Evolutionary conservation across 495 filamentous ascomycete species (phyloP), one percentile per base, ranked within the genome.

Genomic region (Massariosphaeria phaeospora): DNA sequence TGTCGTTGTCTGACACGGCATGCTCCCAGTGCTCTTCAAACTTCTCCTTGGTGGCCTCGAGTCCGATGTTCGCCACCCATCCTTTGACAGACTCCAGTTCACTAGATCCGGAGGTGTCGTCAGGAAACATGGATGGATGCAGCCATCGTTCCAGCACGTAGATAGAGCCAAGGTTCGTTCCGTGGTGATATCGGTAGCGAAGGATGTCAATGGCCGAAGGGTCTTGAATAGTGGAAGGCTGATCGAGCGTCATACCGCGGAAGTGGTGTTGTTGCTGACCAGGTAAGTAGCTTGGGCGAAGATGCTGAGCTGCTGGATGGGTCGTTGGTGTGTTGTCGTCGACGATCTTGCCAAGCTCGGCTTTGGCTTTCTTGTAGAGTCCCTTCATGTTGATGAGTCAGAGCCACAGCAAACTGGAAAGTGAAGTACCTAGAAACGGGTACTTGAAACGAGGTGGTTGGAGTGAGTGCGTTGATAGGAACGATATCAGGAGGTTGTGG

Each of bases 81-180:
- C 63, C 65, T 18, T 63, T 70, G 3, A 75, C 72, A 30, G 75
- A 73, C 50, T 70, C 73, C 3, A 80, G 60, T 58, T 83, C 79
- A 46, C 67, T 73, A 18, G 66, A 59, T 15, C 57, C 46, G 11
- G 52, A 61, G 2, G 69, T 66, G 20, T 57, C 50, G 0, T 64
- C 44, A 8, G 64, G 66, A 61, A 74, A 79, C 69, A 75, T 75
- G 45, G 58, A 66, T 1, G 55, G 55, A 25, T 59, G 65, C 2
- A 81, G 67, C 77, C 77, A 81, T 64, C 73, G 67, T 61, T 82
- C 79, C 6, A 81, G 70, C 15, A 80, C 68, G 65, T 78, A 83
- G 46, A 79, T 69, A 20, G 73, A 72, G 31, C 80, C 79, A 15
- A 82, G 65, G 52, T 81, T 82, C 3, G 70, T 69, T 15, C 78